Evolutionary conservation across 352 stramenopile species (phyloP).

Genomic region (Aphanomyces stellatus): DNA sequence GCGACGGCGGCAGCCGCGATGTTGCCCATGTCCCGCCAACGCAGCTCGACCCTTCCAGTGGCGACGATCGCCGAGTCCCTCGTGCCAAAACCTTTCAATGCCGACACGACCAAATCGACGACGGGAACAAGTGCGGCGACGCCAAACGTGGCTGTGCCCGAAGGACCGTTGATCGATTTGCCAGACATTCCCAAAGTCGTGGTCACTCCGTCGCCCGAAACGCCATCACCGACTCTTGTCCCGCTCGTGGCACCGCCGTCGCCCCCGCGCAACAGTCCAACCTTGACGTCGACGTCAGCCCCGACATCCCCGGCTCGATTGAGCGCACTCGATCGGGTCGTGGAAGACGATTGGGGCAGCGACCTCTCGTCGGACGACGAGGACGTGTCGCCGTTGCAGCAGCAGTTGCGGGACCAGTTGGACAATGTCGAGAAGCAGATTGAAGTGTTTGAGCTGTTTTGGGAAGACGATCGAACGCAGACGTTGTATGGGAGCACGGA

Average conservation of each 20-base stretch:
- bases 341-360: neutral
- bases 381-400: neutral
- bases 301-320: neutral
- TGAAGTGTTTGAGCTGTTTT: slow-evolving; percentile 81
- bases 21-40: slow-evolving; percentile 15
- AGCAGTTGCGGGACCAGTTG: slow-evolving; percentile 60
- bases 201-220: neutral
- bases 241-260: neutral
- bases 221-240: too few species aligned
- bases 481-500: slow-evolving; percentile 79
- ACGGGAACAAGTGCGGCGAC: neutral
- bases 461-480: slow-evolving; percentile 81
- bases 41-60: neutral
- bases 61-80: neutral
- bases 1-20: neutral
- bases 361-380: neutral
- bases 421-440: slow-evolving; percentile 87
- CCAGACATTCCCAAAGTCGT: neutral
- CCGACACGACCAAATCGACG: neutral
- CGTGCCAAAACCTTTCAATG: neutral
- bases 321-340: neutral
- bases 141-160: neutral
- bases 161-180: neutral
- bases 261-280: neutral
- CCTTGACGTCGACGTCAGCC: neutral